Percentiles rank a stretch among this genome's conserved stretches.
Conservation (phyloP, 257 asterid genomes). For the Capsicum baccatum region DNA sequence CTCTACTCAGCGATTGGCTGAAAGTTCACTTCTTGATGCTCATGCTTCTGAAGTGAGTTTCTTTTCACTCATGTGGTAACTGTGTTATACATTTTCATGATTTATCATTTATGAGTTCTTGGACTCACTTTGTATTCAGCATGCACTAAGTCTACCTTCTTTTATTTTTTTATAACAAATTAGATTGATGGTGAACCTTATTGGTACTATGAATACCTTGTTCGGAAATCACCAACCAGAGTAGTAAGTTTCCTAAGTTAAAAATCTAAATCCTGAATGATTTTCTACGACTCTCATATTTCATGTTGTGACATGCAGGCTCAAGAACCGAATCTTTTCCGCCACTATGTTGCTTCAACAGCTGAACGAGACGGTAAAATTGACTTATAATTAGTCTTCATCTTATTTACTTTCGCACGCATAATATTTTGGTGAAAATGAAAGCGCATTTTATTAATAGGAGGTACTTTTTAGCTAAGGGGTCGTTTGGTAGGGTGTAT, state of each 20-base stretch:
- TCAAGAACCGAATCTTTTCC: conserved; percentile 70
- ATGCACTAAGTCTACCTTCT: not conserved
- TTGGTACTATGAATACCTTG: conserved; percentile 92
- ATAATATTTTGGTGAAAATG: not conserved
- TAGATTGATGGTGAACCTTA: conserved; percentile 90
- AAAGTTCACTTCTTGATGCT: conserved; percentile 89
- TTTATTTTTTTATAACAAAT: not conserved
- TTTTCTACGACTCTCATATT: conserved; percentile 28
- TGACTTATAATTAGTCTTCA: conserved; percentile 13
- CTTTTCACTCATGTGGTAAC: conserved; percentile 13
- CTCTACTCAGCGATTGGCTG: conserved; percentile 83
- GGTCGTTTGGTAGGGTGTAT: too few relatives aligned
- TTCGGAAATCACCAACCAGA: conserved; percentile 90
- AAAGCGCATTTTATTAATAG: not conserved
- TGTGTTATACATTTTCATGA: conserved; percentile 10
- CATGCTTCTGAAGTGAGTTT: conserved; percentile 81
- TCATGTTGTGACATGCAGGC: conserved; percentile 58
- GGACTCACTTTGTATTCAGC: not conserved
- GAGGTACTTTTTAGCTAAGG: not conserved
- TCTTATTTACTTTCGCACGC: not conserved
- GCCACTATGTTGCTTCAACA: conserved; percentile 87
- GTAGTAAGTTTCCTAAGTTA: conserved; percentile 53
- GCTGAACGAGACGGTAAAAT: conserved; percentile 87
- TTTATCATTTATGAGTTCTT: not conserved
- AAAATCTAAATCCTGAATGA: conserved; percentile 12